Evolutionary conservation across 176 grass and related monocot species (phyloP), one percentile per base, ranked within the genome.

Genomic region (Aegilops sharonensis): DNA sequence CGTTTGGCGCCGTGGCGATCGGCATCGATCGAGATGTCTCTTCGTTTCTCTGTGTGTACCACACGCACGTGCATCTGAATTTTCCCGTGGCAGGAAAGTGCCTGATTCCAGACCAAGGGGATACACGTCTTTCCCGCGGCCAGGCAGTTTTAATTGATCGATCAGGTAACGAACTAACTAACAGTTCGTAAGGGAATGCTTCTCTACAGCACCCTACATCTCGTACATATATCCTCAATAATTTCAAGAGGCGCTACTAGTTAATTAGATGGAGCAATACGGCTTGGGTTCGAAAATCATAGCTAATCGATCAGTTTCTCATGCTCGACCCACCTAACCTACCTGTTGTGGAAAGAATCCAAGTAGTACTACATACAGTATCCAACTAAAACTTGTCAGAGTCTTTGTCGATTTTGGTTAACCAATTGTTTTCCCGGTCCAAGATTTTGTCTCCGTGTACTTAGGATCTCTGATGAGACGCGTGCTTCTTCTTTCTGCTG

Each of bases 371-470:
- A 2, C 14, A 31, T 31, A 31, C 30, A 31, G 30, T 54, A 61
- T 47, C 40, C 31, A 47, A 69, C 29, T 24, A 5, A 78, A 15
- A 47, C 42, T 40, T 34, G 20, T 52, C 50, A 42, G 78, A 59
- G 18, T 59, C 56, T 18, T 59, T 21, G 17, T 59, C 56, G 17
- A 45, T 77, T 24, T 35, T 20, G 13, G 7, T 2, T n/a, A 86
- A 69, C 34, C 9, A 78, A 83, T 6, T 24, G 18, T 70, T 78
- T 78, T 27, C 78, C 64, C 20, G 42, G 67, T 89, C 87, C 75
- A 89, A 89, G 76, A 89, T 85, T 84, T 77, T 78, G 76, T 52
- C 43, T 52, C 72, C 13, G 25, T 75, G n/a, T 17, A 29, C 24
- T 17, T 17, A 8, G 24, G 17, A 75, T 17, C 48, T 52, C 5